Evolutionary conservation across 192 early-diverging fungal genomes (phyloP).

Genomic region (Funneliformis geosporum): DNA sequence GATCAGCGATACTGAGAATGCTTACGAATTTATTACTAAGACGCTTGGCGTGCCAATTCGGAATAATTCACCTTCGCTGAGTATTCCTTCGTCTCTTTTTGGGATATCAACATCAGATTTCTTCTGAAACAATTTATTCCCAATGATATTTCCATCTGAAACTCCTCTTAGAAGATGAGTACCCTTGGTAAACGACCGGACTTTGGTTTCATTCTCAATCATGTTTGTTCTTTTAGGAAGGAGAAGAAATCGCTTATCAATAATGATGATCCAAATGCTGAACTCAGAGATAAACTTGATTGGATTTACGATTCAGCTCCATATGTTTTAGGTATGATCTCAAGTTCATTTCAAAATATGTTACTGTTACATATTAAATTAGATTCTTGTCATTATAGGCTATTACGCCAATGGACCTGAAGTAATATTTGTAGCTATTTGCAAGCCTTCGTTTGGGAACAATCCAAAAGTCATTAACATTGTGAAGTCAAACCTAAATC

Average conservation of each 20-base stretch:
- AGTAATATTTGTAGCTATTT: background rate
- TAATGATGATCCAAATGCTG: background rate
- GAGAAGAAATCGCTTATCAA: background rate
- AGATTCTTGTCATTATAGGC: background rate
- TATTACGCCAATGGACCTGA: background rate
- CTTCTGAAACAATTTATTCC: background rate
- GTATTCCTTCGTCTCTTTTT: background rate
- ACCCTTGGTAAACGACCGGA: background rate
- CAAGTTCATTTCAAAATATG: background rate
- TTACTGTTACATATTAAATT: too few relatives aligned
- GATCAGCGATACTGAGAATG: background rate
- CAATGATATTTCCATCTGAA: background rate
- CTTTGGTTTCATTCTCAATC: constrained; percentile 7
- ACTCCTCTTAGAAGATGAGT: background rate
- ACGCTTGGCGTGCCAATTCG: background rate
- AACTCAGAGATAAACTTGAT: background rate
- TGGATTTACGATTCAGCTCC: constrained; percentile 5
- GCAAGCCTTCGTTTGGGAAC: too few relatives aligned
- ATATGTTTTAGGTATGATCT: constrained; percentile 15
- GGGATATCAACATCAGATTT: background rate
- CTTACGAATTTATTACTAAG: too few relatives aligned
- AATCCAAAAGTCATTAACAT: constrained; percentile 11
- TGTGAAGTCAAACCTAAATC: background rate
- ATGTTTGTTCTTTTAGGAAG: background rate
- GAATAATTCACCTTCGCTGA: background rate